Conservation (phyloP, 78 protist genomes). For the Capsaspora owczarzaki region DNA sequence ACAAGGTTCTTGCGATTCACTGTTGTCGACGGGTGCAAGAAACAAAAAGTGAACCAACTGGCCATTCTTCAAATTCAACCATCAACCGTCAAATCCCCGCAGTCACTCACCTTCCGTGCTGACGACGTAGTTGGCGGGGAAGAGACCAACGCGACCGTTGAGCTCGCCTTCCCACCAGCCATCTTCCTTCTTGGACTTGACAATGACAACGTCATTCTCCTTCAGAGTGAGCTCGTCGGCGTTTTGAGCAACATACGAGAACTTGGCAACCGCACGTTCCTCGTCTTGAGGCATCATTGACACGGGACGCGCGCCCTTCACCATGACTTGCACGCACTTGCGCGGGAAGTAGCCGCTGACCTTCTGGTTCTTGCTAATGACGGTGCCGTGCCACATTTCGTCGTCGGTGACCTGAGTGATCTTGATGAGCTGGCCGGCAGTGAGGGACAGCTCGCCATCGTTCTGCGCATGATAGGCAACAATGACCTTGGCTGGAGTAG, state of each 20-base stretch:
- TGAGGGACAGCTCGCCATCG: not conserved
- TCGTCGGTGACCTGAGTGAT: not conserved
- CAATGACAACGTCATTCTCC: not conserved
- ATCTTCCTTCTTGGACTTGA: not conserved
- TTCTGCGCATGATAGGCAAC: not conserved
- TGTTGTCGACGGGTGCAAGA: no score
- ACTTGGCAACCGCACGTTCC: not conserved
- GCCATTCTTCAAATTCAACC: no score
- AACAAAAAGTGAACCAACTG: no score
- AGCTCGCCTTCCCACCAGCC: conserved; percentile 16
- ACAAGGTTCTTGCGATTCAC: no score
- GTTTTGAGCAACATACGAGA: not conserved
- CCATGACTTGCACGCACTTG: not conserved
- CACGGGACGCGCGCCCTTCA: no score
- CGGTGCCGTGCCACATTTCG: not conserved
- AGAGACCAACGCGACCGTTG: not conserved
- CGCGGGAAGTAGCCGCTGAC: not conserved
- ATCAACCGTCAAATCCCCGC: no score
- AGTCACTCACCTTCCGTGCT: no score
- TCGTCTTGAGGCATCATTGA: no score
- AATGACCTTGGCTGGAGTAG: no score
- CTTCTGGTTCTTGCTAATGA: not conserved
- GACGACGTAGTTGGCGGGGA: conserved; percentile 8
- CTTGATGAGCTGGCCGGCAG: not conserved
- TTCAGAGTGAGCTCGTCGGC: conserved; percentile 2